Base-by-base conservation (phyloP, 306 rosid genomes). In the Fragaria vesca region DNA sequence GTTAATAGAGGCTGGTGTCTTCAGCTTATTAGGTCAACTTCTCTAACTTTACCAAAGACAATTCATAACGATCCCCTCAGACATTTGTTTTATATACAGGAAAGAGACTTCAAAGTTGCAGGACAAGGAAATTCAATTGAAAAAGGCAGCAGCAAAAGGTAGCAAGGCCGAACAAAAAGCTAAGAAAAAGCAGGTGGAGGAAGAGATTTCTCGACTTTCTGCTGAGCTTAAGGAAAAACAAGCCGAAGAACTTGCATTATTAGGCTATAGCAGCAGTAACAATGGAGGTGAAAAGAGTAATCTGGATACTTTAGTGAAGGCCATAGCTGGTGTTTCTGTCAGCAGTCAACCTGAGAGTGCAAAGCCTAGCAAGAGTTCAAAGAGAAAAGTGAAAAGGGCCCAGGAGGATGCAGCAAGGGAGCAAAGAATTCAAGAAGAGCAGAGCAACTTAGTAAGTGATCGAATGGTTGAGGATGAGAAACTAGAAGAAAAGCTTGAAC, bases 151-250 rank as follows among this genome's bases (percentile, higher is more conserved):
- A 13, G 99, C 97, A 45, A 90, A 83, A 83, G 97, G 97, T 51
- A 93, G 98, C 97, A 96, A 93, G 83, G 98, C 99, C 63, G 96
- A 91, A 82, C 98, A 93, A 87, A 93, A 90, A 83, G 75, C 90
- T 48, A 96, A 93, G 90, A 96, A 96, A 80, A 96, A 88, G 81
- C 96, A 93, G 79, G 98, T 96, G 84, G 99, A 96, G 90, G 98
- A 93, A 81, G 93, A 91, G 80, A 81, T 96, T 74, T 78, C 98
- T 84, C 90, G 78, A 78, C 86, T 87, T 74, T 96, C 97, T 81
- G 73, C 88, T 8, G 81, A 86, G 81, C 94, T 93, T 17, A 89
- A 96, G 84, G 91, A 90, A 77, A 86, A 88, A 28, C 97, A 93
- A 7, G 79, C 90, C 0, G 85, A 80, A 76, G 98, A 96, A 83